Conservation (phyloP, 805 yeast genomes). For the Metschnikowia lochheadii region DNA sequence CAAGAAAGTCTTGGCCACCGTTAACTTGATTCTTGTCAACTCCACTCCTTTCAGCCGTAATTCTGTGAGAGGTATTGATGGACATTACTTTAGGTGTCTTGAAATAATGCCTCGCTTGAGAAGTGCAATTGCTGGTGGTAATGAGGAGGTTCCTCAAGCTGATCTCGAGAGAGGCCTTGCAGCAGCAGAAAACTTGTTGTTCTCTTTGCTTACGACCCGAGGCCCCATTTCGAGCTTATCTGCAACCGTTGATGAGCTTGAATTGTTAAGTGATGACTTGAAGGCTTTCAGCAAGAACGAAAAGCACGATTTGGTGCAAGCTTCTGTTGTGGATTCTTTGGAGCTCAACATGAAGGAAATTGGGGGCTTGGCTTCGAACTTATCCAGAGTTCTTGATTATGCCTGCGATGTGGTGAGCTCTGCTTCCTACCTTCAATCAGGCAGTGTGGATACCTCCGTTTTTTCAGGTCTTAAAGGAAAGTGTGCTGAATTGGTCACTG, state of each 20-base stretch:
- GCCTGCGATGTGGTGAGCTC: conserved; percentile 9
- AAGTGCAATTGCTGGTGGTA: conserved; percentile 53
- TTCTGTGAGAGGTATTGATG: conserved; percentile 40
- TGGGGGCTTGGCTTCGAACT: conserved; percentile 4
- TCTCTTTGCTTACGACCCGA: conserved; percentile 52
- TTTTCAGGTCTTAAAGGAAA: conserved; percentile 8
- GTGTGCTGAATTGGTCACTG: not conserved
- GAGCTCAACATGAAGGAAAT: conserved; percentile 17
- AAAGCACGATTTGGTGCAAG: conserved; percentile 11
- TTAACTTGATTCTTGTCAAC: conserved; percentile 58
- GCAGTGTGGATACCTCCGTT: conserved; percentile 1
- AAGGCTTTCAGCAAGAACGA: conserved; percentile 15
- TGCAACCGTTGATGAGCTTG: conserved; percentile 15
- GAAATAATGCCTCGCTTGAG: conserved; percentile 81
- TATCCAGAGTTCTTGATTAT: conserved; percentile 12
- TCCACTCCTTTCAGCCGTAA: conserved; percentile 42
- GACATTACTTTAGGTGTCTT: conserved; percentile 60
- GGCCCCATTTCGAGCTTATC: conserved; percentile 40
- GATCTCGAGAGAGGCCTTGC: conserved; percentile 78
- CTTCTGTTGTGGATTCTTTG: conserved; percentile 19
- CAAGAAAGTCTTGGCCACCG: conserved; percentile 56
- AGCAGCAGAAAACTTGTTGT: conserved; percentile 66
- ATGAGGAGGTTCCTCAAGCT: conserved; percentile 69
- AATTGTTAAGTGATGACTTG: conserved; percentile 14
- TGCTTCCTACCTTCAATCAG: conserved; percentile 7